Conservation (phyloP, 1,284 basidiomycete genomes). For the Marasmius sp. region DNA sequence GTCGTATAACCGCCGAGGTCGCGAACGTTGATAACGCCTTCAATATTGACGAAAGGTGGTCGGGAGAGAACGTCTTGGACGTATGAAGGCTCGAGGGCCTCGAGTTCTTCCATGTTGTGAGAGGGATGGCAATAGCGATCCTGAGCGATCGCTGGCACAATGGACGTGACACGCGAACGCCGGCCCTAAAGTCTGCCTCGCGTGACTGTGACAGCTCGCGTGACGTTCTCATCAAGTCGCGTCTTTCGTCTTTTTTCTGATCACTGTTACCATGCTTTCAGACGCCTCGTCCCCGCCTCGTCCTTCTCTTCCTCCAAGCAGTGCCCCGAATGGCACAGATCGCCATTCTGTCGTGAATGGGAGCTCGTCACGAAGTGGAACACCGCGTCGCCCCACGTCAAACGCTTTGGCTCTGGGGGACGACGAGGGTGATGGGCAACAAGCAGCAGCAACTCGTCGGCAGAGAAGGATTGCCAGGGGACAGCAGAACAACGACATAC, state of each 20-base stretch:
- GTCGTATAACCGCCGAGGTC: slow-evolving; percentile 67
- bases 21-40: slow-evolving; percentile 71
- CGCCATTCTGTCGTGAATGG: slow-evolving; percentile 36
- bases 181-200: slow-evolving; percentile 32
- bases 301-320: slow-evolving; percentile 67
- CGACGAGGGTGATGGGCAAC: slow-evolving; percentile 39
- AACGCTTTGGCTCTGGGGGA: slow-evolving; percentile 66
- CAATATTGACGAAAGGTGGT: slow-evolving; percentile 65
- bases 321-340: slow-evolving; percentile 52
- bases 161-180: slow-evolving; percentile 32
- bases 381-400: slow-evolving; percentile 45
- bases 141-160: not conserved
- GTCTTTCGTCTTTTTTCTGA: not conserved
- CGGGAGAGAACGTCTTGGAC: slow-evolving; percentile 61
- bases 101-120: slow-evolving; percentile 44
- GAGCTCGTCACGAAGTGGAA: slow-evolving; percentile 30
- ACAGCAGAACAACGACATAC: slow-evolving; percentile 65
- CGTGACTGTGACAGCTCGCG: not conserved
- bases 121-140: not conserved
- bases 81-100: slow-evolving; percentile 63
- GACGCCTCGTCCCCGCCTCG: slow-evolving; percentile 35
- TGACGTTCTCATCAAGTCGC: not conserved
- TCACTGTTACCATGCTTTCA: slow-evolving; percentile 34
- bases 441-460: slow-evolving; percentile 36
- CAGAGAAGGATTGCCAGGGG: slow-evolving; percentile 48